Base-by-base conservation (phyloP, 2,329 filamentous ascomycete species). In the Clathrospora elynae region DNA sequence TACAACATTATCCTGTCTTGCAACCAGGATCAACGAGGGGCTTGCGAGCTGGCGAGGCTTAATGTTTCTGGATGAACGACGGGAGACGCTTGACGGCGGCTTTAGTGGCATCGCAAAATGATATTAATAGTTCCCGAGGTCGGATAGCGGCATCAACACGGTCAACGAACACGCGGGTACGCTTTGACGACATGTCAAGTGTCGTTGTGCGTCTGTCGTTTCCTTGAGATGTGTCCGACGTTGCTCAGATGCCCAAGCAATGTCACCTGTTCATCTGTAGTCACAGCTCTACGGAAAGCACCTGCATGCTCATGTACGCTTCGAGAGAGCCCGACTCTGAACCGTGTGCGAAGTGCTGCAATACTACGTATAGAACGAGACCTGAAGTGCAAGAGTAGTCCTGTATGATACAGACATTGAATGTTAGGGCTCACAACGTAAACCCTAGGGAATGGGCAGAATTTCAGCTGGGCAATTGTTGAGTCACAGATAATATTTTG, bases 131-230 rank as follows among this genome's bases (percentile, higher is more conserved):
- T 17, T 30, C 22, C n/a, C n/a, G 29, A 35, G 33, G 25, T 12
- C 34, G 30, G 24, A 31, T 35, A 16, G 31, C 17, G 32, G 35
- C 35, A 35, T 33, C 24, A 14, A 37, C 24, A 35, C 16, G 14
- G 33, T 29, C 16, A 12, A 16, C 14, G 25, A 16, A 13, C 17
- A 29, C 29, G 22, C 22, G 28, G 19, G 24, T 13, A 22, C 19
- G 26, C 26, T 12, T 29, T 14, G 12, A 14, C 24, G 20, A 20
- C 26, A 36, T 30, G 34, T 35, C 41, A 39, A 28, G 20, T 26
- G 18, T 34, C 35, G 19, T 33, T 37, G 39, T 33, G 14, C 39
- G 18, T 23, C 39, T 23, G 23, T 14, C 42, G 29, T 18, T 24
- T 5, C 19, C 25, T 13, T 12, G 32, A 24, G 19, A 30, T 18